These are phyloP conservation scores for Selaginella tamariscina DNA, from an alignment of 75 land plant genomes.

Conservation along the genomic window DNA sequence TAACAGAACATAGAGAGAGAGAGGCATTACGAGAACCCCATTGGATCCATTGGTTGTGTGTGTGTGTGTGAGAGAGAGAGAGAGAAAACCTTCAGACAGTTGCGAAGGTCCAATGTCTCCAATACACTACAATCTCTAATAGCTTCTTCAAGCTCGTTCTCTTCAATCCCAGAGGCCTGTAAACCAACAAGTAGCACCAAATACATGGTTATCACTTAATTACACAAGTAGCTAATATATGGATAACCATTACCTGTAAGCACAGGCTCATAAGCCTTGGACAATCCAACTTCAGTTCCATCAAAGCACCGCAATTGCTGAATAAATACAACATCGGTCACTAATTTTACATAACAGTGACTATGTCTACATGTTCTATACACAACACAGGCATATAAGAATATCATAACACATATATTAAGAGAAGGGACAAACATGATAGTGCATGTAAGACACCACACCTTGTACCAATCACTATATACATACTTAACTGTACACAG, in stretches of 20 bases:
- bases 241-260: slow-evolving; percentile 53
- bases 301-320: slow-evolving; percentile 79
- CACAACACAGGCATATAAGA: no score
- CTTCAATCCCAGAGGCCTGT: slow-evolving; percentile 67
- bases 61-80: neutral
- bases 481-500: no score
- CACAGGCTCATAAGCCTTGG: slow-evolving; percentile 66
- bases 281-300: slow-evolving; percentile 61
- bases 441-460: neutral
- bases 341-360: no score
- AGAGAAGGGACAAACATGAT: neutral
- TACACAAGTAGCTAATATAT: neutral
- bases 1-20: neutral
- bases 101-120: slow-evolving; percentile 84
- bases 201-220: neutral
- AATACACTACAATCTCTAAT: slow-evolving; percentile 52
- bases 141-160: slow-evolving; percentile 44
- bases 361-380: no score
- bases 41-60: neutral
- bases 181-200: neutral
- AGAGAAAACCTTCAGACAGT: slow-evolving; percentile 60
- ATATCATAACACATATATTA: no score
- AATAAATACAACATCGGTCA: neutral
- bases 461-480: no score
- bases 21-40: neutral